A percentile compares a stretch with the other conserved stretches of the same genome.
These are phyloP conservation scores for Nannizzia gypsea DNA, from an alignment of 2,329 filamentous ascomycete species.

Conservation along the genomic window DNA sequence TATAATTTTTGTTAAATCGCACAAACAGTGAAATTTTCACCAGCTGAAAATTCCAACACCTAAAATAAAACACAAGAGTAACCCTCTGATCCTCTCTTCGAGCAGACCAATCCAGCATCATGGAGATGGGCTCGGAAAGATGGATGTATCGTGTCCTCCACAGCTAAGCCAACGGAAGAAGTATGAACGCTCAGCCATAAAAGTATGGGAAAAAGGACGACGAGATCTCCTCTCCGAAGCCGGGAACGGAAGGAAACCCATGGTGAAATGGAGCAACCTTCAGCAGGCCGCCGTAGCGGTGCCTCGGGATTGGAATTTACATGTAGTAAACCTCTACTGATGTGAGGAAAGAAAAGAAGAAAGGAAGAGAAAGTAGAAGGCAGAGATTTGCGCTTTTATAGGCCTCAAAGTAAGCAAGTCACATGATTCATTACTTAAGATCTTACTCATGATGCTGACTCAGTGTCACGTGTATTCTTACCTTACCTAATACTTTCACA, in stretches of 20 bases:
- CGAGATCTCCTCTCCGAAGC: conserved; percentile 34
- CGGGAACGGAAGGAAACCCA: conserved; percentile 42
- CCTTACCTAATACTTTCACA: not conserved
- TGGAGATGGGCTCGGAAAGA: conserved; percentile 14
- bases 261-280: conserved; percentile 35
- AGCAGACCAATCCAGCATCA: conserved; percentile 3
- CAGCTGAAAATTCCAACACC: not conserved
- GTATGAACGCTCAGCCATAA: conserved; percentile 35
- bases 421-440: not conserved
- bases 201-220: conserved; percentile 35
- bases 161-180: conserved; percentile 34
- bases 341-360: conserved; percentile 34
- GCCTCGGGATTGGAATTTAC: conserved; percentile 38
- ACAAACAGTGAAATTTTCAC: not conserved
- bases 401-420: not conserved
- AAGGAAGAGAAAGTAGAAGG: conserved; percentile 9
- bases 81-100: not conserved
- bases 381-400: conserved; percentile 22
- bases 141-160: conserved; percentile 37
- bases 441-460: conserved; percentile 2
- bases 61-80: too few relatives aligned
- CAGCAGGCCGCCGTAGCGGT: conserved; percentile 38
- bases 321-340: conserved; percentile 43
- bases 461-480: not conserved
- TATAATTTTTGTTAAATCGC: not conserved